phyloP scores from a whole-genome alignment of 371 early-diverging fungal species.

The Mucor plumbeus region DNA sequence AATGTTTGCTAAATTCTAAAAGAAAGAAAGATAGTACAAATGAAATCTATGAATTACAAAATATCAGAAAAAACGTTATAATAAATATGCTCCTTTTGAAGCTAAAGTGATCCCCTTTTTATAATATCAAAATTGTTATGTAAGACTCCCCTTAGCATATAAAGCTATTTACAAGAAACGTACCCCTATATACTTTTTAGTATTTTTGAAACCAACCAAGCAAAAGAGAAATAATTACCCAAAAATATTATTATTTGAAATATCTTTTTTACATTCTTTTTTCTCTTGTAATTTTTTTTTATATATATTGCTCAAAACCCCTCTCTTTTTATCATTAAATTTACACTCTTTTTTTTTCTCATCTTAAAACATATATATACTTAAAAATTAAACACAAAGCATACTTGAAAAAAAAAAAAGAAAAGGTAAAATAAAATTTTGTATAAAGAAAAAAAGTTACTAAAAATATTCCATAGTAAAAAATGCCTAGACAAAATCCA shows the following conservation, averaged over 20 bases:
- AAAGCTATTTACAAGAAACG: slow-evolving; percentile 8
- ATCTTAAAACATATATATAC: not conserved
- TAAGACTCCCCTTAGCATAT: slow-evolving; percentile 3
- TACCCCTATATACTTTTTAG: not conserved
- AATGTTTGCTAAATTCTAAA: too few species aligned
- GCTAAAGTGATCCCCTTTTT: slow-evolving; percentile 2
- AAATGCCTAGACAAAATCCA: slow-evolving; percentile 36
- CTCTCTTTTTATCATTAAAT: not conserved
- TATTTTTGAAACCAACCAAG: slow-evolving; percentile 8
- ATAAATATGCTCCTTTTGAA: not conserved
- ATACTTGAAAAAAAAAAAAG: not conserved
- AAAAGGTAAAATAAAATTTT: not conserved
- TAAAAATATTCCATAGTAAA: not conserved
- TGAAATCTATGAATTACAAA: too few species aligned
- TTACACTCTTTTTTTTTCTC: not conserved
- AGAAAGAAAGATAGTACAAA: too few species aligned
- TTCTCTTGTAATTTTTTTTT: not conserved
- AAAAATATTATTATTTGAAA: not conserved
- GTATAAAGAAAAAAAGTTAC: not conserved
- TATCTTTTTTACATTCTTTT: not conserved
- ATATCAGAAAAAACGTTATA: too few species aligned
- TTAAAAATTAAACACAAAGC: not conserved
- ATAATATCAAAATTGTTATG: slow-evolving; percentile 9
- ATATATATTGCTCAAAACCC: not conserved
- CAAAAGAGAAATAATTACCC: not conserved